Conservation (phyloP, 352 stramenopile species). For the Pythium grandisporangium region DNA sequence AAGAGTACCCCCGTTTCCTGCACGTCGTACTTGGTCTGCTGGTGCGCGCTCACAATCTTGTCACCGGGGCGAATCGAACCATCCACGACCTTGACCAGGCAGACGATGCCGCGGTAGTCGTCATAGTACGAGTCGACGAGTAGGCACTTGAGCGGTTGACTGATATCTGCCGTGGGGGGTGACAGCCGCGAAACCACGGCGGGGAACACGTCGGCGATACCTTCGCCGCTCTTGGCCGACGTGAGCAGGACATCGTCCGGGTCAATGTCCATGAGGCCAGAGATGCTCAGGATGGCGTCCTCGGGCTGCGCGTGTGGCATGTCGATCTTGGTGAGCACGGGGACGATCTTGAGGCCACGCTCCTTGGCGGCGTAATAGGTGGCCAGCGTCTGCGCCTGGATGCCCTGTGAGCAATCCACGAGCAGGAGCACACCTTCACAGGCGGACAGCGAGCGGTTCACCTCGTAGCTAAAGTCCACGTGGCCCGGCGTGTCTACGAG, state of each 20-base stretch:
- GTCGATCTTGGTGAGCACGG: constrained; percentile 98
- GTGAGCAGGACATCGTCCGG: constrained; percentile 93
- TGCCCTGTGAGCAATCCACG: constrained; percentile 95
- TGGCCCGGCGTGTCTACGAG: constrained; percentile 96
- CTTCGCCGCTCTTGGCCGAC: constrained; percentile 93
- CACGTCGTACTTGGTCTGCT: constrained; percentile 88
- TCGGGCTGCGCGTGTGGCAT: constrained; percentile 94
- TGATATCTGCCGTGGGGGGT: constrained; percentile 42
- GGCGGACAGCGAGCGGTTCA: constrained; percentile 91
- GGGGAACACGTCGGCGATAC: constrained; percentile 72
- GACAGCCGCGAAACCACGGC: constrained; percentile 76
- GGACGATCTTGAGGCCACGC: constrained; percentile 93
- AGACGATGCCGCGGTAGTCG: constrained; percentile 91
- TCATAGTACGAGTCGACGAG: constrained; percentile 99
- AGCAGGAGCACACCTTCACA: constrained; percentile 98
- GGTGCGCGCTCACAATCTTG: constrained; percentile 64
- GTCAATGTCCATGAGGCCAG: constrained; percentile 82
- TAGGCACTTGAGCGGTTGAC: constrained; percentile 81
- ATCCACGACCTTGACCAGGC: constrained; percentile 92
- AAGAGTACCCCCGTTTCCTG: constrained; percentile 95
- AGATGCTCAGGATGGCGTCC: constrained; percentile 73
- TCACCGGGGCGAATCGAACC: constrained; percentile 84
- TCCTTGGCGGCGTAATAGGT: constrained; percentile 96
- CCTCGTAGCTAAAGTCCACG: constrained; percentile 98
- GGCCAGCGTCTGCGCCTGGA: constrained; percentile 97